Percentiles rank a stretch among this genome's conserved stretches.
phyloP scores from a whole-genome alignment of 495 filamentous ascomycete species.

The Collariella sp. region DNA sequence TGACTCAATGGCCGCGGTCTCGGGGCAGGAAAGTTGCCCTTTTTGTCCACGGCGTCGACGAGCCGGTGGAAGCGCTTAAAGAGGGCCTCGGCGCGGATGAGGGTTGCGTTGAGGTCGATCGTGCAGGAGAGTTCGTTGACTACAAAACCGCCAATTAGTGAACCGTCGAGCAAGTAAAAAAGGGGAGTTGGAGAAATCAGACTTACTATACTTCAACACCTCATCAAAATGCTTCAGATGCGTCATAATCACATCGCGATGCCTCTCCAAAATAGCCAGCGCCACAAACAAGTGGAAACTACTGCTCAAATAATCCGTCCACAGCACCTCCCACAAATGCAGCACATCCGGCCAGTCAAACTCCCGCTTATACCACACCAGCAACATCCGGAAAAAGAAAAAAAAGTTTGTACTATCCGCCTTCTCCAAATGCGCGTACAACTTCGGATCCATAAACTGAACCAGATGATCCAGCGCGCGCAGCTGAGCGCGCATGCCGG shows the following conservation, averaged over 20 bases:
- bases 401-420: slow-evolving; percentile 98
- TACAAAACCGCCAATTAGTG: no score
- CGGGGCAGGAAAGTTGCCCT: slow-evolving; percentile 65
- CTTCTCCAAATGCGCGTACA: slow-evolving; percentile 80
- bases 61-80: slow-evolving; percentile 80
- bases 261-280: slow-evolving; percentile 90
- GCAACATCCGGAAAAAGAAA: slow-evolving; percentile 97
- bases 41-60: slow-evolving; percentile 83
- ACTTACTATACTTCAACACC: slow-evolving; percentile 87
- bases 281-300: slow-evolving; percentile 94
- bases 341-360: slow-evolving; percentile 83
- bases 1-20: slow-evolving; percentile 4
- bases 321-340: slow-evolving; percentile 83
- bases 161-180: slow-evolving; percentile 9
- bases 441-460: slow-evolving; percentile 89
- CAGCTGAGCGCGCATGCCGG: slow-evolving; percentile 87
- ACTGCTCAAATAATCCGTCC: slow-evolving; percentile 84
- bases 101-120: slow-evolving; percentile 77
- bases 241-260: slow-evolving; percentile 86
- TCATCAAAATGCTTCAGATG: slow-evolving; percentile 95
- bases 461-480: slow-evolving; percentile 86
- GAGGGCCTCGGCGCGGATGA: slow-evolving; percentile 78
- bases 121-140: slow-evolving; percentile 92
- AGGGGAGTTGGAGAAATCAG: background rate
- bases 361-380: slow-evolving; percentile 98